phyloP scores from a whole-genome alignment of 768 basidiomycete genomes.

The Trametes cinnabarina region DNA sequence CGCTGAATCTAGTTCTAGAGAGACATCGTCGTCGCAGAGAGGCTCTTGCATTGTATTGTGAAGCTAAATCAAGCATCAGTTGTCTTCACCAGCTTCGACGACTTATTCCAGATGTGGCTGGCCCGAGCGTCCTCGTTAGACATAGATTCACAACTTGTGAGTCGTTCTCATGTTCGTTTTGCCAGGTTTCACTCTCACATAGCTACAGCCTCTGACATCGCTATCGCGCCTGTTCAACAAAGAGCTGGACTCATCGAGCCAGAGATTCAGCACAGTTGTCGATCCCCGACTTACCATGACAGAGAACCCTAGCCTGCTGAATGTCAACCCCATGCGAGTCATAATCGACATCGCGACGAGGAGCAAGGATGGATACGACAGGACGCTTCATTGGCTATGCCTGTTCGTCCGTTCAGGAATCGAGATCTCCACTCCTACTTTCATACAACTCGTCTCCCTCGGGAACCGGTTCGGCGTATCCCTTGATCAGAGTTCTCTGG shows the following conservation, averaged over 20 bases:
- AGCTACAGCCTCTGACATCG: constrained; percentile 46
- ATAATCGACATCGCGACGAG: constrained; percentile 44
- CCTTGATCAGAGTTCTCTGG: constrained; percentile 45
- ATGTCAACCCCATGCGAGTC: constrained; percentile 55
- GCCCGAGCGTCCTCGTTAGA: constrained; percentile 39
- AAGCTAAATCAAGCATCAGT: constrained; percentile 53
- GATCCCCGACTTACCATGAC: constrained; percentile 32
- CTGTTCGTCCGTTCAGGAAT: constrained; percentile 64
- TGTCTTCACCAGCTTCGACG: constrained; percentile 56
- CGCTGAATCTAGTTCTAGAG: neutral
- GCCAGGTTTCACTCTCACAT: neutral
- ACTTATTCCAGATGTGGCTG: constrained; percentile 60
- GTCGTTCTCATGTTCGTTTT: constrained; percentile 4
- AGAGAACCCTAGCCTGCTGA: constrained; percentile 29
- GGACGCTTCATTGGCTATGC: constrained; percentile 57
- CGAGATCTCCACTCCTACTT: constrained; percentile 53
- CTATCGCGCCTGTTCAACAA: constrained; percentile 57
- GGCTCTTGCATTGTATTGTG: constrained; percentile 47
- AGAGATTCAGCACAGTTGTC: constrained; percentile 38
- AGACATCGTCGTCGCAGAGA: constrained; percentile 20
- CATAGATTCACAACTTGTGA: constrained; percentile 40
- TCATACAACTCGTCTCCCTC: constrained; percentile 46
- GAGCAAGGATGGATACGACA: constrained; percentile 42
- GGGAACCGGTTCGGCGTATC: constrained; percentile 38
- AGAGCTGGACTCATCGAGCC: constrained; percentile 42